A percentile compares a stretch with the other conserved stretches of the same genome.
Evolutionary conservation across 805 yeast genomes (phyloP).

Genomic region (Ogataea paraovalis): DNA sequence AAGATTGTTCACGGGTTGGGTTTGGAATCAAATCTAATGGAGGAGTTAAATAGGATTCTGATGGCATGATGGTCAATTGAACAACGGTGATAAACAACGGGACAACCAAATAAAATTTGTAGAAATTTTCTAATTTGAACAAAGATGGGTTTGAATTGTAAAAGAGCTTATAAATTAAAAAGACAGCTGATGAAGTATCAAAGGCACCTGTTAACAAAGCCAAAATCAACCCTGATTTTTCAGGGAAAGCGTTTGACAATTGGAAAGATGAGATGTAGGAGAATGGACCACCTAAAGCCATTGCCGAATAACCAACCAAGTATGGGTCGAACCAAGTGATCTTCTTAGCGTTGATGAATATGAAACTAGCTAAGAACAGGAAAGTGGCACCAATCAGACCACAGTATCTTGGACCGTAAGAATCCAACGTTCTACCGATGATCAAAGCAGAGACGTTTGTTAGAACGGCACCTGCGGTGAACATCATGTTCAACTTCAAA

Average conservation of each 20-base stretch:
- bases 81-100: conserved; percentile 46
- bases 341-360: conserved; percentile 39
- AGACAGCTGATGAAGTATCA: conserved; percentile 55
- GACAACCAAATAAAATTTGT: conserved; percentile 43
- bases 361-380: conserved; percentile 41
- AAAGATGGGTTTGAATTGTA: conserved; percentile 32
- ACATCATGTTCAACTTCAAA: conserved; percentile 53
- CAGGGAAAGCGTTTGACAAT: conserved; percentile 53
- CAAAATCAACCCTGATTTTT: conserved; percentile 46
- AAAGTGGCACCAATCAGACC: conserved; percentile 49
- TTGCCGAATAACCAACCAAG: conserved; percentile 44
- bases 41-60: conserved; percentile 45
- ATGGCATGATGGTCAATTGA: conserved; percentile 46
- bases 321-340: conserved; percentile 44
- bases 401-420: conserved; percentile 49
- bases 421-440: conserved; percentile 47
- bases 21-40: conserved; percentile 32
- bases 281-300: conserved; percentile 60
- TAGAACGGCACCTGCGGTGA: conserved; percentile 53
- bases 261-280: conserved; percentile 54
- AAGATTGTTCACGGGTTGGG: conserved; percentile 25
- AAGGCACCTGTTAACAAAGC: conserved; percentile 57
- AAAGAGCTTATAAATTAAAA: conserved; percentile 42
- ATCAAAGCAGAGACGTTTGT: conserved; percentile 51
- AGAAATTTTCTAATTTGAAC: conserved; percentile 42